Conservation (phyloP, 164 flowering plant species). For the Umbilicus rupestris region DNA sequence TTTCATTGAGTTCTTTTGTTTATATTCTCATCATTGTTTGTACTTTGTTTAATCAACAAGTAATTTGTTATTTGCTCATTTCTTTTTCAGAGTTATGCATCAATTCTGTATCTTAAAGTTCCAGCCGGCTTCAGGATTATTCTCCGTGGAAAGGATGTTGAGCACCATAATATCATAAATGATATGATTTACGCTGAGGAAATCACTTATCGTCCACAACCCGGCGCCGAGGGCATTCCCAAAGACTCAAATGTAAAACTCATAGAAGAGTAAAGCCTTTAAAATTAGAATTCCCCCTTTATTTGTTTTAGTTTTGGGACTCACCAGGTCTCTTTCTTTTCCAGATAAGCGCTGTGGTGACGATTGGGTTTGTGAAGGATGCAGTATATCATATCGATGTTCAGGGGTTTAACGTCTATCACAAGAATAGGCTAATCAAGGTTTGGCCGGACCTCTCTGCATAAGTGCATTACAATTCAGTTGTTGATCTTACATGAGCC, state of each 20-base stretch:
- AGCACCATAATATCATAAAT: constrained; percentile 82
- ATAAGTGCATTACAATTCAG: neutral
- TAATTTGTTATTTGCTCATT: constrained; percentile 3
- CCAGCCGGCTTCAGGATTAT: constrained; percentile 67
- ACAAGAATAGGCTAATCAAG: constrained; percentile 86
- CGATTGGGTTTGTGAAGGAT: constrained; percentile 92
- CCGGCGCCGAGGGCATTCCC: constrained; percentile 38
- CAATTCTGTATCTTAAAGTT: constrained; percentile 81
- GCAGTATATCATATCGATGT: constrained; percentile 85
- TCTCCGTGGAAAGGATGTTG: constrained; percentile 84
- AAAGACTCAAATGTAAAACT: constrained; percentile 50
- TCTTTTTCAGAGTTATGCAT: constrained; percentile 68
- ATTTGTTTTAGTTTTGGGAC: neutral
- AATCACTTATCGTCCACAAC: constrained; percentile 62
- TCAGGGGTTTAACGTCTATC: constrained; percentile 95
- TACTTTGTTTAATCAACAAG: neutral
- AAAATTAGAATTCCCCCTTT: neutral
- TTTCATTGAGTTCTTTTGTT: neutral
- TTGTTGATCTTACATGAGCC: neutral
- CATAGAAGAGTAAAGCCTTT: neutral
- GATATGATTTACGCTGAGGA: constrained; percentile 76
- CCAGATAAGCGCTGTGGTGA: constrained; percentile 74
- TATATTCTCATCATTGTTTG: neutral
- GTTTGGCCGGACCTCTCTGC: neutral
- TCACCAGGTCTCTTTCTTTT: constrained; percentile 1